phyloP scores from a whole-genome alignment of 140 eudicot species.

The Anethum foeniculum region DNA sequence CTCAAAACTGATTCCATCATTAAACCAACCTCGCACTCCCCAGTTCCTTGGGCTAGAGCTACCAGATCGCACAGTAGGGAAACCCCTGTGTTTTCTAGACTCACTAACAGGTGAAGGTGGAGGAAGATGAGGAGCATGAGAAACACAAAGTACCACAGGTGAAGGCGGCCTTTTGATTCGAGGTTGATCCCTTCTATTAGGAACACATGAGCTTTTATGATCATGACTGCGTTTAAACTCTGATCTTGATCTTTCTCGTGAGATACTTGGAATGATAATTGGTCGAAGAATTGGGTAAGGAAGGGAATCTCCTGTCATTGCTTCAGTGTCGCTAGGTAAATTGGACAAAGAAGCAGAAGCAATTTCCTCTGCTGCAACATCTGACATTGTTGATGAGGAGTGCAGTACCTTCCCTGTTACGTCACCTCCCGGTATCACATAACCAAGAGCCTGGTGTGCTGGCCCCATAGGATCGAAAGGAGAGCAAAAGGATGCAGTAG shows the following conservation, averaged over 20 bases:
- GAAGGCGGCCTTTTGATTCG: conserved; percentile 87
- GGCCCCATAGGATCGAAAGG: conserved; percentile 72
- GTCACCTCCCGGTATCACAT: conserved; percentile 68
- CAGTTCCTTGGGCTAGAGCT: conserved; percentile 96
- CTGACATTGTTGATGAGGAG: conserved; percentile 50
- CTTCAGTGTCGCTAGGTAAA: conserved; percentile 61
- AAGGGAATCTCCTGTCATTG: conserved; percentile 62
- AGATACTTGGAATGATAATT: conserved; percentile 69
- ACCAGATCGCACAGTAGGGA: conserved; percentile 93
- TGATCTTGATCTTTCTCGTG: conserved; percentile 71
- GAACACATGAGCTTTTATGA: conserved; percentile 86
- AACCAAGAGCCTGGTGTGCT: conserved; percentile 52
- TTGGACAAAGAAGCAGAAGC: conserved; percentile 52
- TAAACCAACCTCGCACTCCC: conserved; percentile 97
- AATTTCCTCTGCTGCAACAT: conserved; percentile 48
- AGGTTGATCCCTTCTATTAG: conserved; percentile 76
- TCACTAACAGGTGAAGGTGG: conserved; percentile 67
- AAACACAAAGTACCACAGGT: conserved; percentile 95
- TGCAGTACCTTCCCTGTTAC: conserved; percentile 49
- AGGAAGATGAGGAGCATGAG: conserved; percentile 70
- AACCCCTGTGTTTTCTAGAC: conserved; percentile 80
- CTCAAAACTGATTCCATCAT: conserved; percentile 65
- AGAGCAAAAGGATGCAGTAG: conserved; percentile 77
- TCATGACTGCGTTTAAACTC: conserved; percentile 68
- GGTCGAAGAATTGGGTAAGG: conserved; percentile 87